phyloP scores from a whole-genome alignment of 1,284 basidiomycete genomes.

The Coniferiporia weirii region DNA sequence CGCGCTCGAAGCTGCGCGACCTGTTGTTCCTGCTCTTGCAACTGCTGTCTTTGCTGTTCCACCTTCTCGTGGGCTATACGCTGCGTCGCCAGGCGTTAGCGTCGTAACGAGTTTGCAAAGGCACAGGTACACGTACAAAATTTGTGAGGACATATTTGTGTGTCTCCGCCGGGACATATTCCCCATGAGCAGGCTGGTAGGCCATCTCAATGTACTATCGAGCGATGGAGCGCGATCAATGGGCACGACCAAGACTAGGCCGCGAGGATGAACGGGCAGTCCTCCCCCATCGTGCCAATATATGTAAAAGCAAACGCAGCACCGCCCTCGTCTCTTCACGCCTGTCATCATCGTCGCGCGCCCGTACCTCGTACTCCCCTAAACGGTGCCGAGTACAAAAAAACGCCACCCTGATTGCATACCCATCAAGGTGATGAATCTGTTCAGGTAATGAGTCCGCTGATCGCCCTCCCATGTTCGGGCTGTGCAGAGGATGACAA shows the following conservation, averaged over 20 bases:
- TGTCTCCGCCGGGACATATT: conserved; percentile 64
- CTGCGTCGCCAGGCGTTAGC: conserved; percentile 31
- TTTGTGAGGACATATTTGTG: conserved; percentile 76
- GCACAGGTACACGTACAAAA: conserved; percentile 47
- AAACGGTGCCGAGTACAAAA: neutral
- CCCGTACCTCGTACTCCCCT: neutral
- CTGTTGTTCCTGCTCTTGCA: conserved; percentile 78
- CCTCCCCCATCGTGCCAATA: neutral
- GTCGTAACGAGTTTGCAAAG: neutral
- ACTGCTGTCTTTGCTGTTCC: conserved; percentile 69
- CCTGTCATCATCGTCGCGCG: neutral
- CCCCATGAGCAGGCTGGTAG: conserved; percentile 26
- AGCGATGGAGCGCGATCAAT: neutral
- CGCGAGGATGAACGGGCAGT: neutral
- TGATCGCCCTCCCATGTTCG: neutral
- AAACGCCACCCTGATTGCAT: neutral
- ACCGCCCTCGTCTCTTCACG: conserved; percentile 6
- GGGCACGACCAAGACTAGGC: neutral
- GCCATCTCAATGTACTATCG: conserved; percentile 5
- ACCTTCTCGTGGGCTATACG: conserved; percentile 82
- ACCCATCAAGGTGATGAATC: neutral
- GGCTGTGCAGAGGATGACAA: neutral
- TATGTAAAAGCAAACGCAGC: conserved; percentile 4
- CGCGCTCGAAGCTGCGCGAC: conserved; percentile 64
- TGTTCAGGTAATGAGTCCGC: no score